phyloP scores from a whole-genome alignment of 106 monocot species.

The Amphibolis antarctica region DNA sequence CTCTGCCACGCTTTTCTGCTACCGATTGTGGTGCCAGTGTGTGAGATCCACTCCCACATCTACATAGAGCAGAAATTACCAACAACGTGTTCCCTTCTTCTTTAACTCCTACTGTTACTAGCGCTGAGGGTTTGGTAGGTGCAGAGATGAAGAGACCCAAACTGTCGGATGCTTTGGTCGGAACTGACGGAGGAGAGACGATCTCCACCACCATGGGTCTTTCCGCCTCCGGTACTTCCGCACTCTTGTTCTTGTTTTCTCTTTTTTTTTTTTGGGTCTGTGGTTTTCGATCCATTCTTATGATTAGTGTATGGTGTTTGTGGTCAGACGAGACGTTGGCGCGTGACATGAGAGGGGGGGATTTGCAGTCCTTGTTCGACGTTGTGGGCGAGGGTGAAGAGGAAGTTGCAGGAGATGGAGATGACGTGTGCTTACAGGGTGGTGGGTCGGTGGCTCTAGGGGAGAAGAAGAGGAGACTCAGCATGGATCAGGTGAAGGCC shows the following conservation, averaged over 20 bases:
- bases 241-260: not conserved
- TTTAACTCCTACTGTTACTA: too few relatives aligned
- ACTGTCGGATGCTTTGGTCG: not conserved
- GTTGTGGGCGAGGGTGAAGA: constrained; percentile 6
- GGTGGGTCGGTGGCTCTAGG: not conserved
- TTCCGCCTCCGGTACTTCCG: not conserved
- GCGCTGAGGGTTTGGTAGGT: too few relatives aligned
- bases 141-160: constrained; percentile 18
- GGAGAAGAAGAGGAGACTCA: constrained; percentile 70
- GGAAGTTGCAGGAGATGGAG: not conserved
- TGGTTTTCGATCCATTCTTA: not conserved
- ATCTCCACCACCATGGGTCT: constrained; percentile 2
- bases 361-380: constrained; percentile 1
- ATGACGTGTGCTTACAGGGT: not conserved
- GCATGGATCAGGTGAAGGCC: constrained; percentile 51
- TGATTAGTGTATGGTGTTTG: too few relatives aligned
- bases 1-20: too few relatives aligned
- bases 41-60: too few relatives aligned
- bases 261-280: too few relatives aligned
- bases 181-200: not conserved
- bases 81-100: too few relatives aligned
- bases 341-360: not conserved
- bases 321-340: constrained; percentile 6
- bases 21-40: too few relatives aligned
- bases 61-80: too few relatives aligned